These are phyloP conservation scores for Xenoacremonium recifei DNA, from an alignment of 2,329 filamentous ascomycete species.

Conservation along the genomic window DNA sequence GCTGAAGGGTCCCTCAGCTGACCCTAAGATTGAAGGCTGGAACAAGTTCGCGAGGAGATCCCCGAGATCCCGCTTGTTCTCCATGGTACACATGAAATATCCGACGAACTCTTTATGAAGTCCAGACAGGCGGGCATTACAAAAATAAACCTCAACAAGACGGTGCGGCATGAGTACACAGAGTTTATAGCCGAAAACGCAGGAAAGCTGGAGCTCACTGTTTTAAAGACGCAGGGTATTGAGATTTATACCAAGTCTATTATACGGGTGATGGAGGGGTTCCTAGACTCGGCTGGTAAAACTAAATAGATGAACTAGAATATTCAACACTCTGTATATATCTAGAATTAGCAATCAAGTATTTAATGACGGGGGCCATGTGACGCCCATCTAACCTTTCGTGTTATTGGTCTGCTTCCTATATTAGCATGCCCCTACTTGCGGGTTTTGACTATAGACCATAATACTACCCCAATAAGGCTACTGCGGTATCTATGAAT, in stretches of 20 bases:
- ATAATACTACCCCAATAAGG: too few relatives aligned
- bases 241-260: slow-evolving; percentile 3
- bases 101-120: slow-evolving; percentile 2
- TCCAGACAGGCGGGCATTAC: slow-evolving; percentile 2
- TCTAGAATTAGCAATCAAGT: too few relatives aligned
- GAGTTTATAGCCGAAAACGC: slow-evolving; percentile 2
- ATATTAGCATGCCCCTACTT: too few relatives aligned
- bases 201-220: slow-evolving; percentile 4
- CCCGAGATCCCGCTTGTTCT: slow-evolving; percentile 3
- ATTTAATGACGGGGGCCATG: too few relatives aligned
- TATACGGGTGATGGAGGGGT: slow-evolving; percentile 4
- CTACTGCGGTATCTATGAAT: too few relatives aligned
- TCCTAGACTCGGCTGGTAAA: slow-evolving; percentile 2
- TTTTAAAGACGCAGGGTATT: neutral
- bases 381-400: too few relatives aligned
- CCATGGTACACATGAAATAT: slow-evolving; percentile 4
- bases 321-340: too few relatives aligned
- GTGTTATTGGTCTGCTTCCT: too few relatives aligned
- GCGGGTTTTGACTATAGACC: too few relatives aligned
- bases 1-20: too few relatives aligned
- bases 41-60: slow-evolving; percentile 1
- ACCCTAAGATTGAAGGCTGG: too few relatives aligned
- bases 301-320: too few relatives aligned
- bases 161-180: slow-evolving; percentile 1
- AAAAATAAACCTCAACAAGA: slow-evolving; percentile 5